These are phyloP conservation scores for Phytophthora sp. DNA, from an alignment of 352 stramenopile species.

Conservation along the genomic window DNA sequence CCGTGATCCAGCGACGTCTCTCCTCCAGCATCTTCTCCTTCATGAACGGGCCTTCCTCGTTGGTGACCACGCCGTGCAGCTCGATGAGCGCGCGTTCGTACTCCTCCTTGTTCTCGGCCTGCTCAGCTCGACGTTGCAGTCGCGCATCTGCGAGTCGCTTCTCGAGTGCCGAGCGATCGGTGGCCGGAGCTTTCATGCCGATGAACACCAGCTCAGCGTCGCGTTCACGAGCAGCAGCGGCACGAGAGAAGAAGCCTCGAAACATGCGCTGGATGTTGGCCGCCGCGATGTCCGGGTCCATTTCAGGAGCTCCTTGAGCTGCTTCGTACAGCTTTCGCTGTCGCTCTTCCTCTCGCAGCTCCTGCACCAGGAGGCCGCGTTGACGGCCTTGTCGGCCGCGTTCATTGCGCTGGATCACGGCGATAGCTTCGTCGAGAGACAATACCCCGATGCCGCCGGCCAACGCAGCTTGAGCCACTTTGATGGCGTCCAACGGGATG, in stretches of 20 bases:
- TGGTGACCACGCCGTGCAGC: constrained; percentile 78
- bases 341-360: constrained; percentile 87
- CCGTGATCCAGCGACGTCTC: constrained; percentile 92
- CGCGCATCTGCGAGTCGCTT: constrained; percentile 78
- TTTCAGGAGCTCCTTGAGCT: constrained; percentile 60
- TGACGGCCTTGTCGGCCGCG: constrained; percentile 88
- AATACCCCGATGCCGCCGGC: constrained; percentile 22
- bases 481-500: constrained; percentile 56
- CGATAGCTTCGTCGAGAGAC: constrained; percentile 83
- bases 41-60: constrained; percentile 94
- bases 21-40: constrained; percentile 92
- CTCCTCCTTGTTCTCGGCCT: constrained; percentile 91
- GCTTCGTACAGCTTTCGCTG: constrained; percentile 80
- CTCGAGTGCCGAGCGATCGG: constrained; percentile 69
- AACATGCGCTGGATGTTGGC: constrained; percentile 92
- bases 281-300: constrained; percentile 92
- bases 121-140: constrained; percentile 89
- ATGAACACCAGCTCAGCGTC: constrained; percentile 93
- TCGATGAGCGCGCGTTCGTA: constrained; percentile 90
- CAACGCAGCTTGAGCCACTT: constrained; percentile 37
- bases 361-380: constrained; percentile 83
- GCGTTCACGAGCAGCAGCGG: constrained; percentile 64
- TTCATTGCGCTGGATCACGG: constrained; percentile 92
- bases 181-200: constrained; percentile 87
- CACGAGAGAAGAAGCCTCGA: constrained; percentile 80